Evolutionary conservation across 1,284 basidiomycete species (phyloP).

Genomic region (Mrakiaceae sp.): DNA sequence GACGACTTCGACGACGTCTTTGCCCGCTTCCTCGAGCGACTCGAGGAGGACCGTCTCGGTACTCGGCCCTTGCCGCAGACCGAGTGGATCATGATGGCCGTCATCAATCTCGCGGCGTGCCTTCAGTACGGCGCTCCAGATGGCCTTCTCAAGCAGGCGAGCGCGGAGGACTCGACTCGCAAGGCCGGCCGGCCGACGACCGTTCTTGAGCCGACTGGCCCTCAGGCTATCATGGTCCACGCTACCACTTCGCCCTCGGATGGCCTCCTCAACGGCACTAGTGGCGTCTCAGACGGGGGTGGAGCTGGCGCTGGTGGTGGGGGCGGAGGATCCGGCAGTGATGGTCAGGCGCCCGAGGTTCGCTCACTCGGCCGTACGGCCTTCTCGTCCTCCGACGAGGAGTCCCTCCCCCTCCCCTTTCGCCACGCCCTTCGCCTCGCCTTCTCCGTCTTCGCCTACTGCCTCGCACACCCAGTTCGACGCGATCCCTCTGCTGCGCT

Average conservation of each 20-base stretch:
- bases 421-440: constrained; percentile 64
- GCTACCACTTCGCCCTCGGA: not conserved
- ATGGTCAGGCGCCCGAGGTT: constrained; percentile 16
- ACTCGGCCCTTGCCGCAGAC: constrained; percentile 49
- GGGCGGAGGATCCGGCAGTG: not conserved
- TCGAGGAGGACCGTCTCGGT: constrained; percentile 46
- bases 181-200: constrained; percentile 16
- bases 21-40: constrained; percentile 71
- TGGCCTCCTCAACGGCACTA: no score
- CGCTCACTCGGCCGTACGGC: constrained; percentile 4
- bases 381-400: constrained; percentile 22
- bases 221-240: constrained; percentile 20
- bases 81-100: constrained; percentile 93
- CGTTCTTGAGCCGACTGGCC: constrained; percentile 32
- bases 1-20: constrained; percentile 77
- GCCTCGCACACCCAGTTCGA: constrained; percentile 50
- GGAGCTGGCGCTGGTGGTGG: constrained; percentile 37
- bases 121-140: constrained; percentile 78
- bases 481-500: constrained; percentile 41
- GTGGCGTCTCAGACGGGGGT: constrained; percentile 18
- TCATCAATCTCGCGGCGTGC: constrained; percentile 66
- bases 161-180: constrained; percentile 30
- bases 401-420: constrained; percentile 48
- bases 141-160: constrained; percentile 52
- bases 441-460: constrained; percentile 63